Base-by-base conservation (phyloP, 1,139 yeast genomes). In the Spathaspora sp. region DNA sequence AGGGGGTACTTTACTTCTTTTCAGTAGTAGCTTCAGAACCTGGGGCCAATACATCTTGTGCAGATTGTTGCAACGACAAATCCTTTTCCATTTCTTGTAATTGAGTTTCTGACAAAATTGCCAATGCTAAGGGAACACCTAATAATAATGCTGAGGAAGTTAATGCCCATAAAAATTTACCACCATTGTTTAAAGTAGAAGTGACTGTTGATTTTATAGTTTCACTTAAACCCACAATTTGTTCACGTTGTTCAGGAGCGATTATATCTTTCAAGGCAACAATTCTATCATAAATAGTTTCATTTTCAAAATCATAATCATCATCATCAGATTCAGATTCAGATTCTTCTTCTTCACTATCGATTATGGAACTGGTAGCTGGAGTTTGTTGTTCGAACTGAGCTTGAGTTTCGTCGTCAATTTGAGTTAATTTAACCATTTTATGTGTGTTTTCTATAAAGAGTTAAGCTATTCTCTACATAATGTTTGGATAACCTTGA, bases 51-150 rank as follows among this genome's bases (percentile, higher is more conserved):
- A 89, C 84, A 55, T 86, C 95, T 62, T 84, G 89, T 34, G 95
- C 89, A 51, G 89, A 85, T 69, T 87, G 90, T 65, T 86, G 91
- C 64, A 89, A 77, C 57, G 86, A 83, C 79, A 90, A 84, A 64
- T 89, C 95, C 75, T 88, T 89, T 74, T 91, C 97, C 86, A 89
- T 81, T 72, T 91, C 97, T 65, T 84, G 84, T 64, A 91, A 80
- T 73, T 91, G 97, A 61, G 90, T 93, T 74, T 91, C 99, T 52
- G 91, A 84, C 60, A 91, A 78, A 56, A 91, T 87, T 45, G 97
- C 88, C 62, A 93, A 76, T 7, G 97, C 85, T 58, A 89, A 77
- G 52, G 99, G 99, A 47, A 90, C 96, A 63, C 97, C 98, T 60
- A 93, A 76, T 55, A 93, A 80, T 60, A 95, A 73, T 37, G 89